Conservation (phyloP, 352 stramenopile species). For the Elongisporangium undulatum region DNA sequence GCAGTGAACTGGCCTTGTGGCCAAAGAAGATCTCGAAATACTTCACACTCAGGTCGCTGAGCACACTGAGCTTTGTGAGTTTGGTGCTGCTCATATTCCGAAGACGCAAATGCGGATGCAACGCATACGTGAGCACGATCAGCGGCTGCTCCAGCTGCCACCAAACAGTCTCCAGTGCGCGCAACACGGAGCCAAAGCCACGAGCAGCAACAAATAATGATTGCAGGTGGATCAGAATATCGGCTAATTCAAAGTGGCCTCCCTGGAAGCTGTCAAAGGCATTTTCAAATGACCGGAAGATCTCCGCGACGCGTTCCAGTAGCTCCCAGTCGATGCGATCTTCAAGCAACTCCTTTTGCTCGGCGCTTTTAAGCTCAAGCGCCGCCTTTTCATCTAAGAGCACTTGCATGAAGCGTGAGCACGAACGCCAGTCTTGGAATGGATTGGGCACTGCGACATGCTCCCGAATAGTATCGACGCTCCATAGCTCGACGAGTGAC, state of each 20-base stretch:
- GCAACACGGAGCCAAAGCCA: constrained; percentile 39
- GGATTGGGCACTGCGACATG: constrained; percentile 9
- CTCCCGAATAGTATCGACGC: constrained; percentile 16
- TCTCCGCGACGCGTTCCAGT: constrained; percentile 32
- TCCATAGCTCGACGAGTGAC: constrained; percentile 32
- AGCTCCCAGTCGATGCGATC: constrained; percentile 26
- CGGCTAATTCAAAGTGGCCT: constrained; percentile 22
- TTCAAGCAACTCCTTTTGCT: constrained; percentile 23
- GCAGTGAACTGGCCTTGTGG: constrained; percentile 36
- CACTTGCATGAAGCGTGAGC: constrained; percentile 24
- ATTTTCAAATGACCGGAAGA: constrained; percentile 34
- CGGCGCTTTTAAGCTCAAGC: constrained; percentile 13
- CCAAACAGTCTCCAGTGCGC: constrained; percentile 54
- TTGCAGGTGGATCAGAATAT: constrained; percentile 38
- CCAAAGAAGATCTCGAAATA: constrained; percentile 56
- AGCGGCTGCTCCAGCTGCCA: constrained; percentile 55
- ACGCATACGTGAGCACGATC: constrained; percentile 51
- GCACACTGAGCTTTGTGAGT: constrained; percentile 47
- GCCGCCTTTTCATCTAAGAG: constrained; percentile 30
- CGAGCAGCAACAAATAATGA: constrained; percentile 37
- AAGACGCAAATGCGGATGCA: constrained; percentile 51
- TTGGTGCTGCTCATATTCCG: constrained; percentile 30
- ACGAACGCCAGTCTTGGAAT: constrained; percentile 29
- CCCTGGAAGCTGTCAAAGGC: constrained; percentile 19
- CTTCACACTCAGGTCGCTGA: constrained; percentile 51